Evolutionary conservation across 2,329 filamentous ascomycete species (phyloP).

Genomic region (Furcasterigmium furcatum): DNA sequence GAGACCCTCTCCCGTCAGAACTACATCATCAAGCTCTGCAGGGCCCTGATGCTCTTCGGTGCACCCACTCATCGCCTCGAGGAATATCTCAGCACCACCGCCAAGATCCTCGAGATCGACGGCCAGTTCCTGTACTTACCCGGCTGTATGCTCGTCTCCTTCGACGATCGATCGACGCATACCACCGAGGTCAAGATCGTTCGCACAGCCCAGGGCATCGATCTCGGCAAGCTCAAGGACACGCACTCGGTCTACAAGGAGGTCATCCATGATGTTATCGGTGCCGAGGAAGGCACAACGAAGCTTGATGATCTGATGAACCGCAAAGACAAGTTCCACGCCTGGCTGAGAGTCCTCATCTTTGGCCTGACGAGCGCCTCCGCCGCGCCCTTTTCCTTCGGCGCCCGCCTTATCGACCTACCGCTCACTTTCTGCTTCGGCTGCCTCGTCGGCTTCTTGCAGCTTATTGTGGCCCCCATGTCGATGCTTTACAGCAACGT

Average conservation of each 20-base stretch:
- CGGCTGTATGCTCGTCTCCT: slow-evolving; percentile 89
- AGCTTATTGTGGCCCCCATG: slow-evolving; percentile 65
- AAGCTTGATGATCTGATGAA: slow-evolving; percentile 52
- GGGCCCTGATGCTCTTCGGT: slow-evolving; percentile 81
- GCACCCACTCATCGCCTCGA: slow-evolving; percentile 88
- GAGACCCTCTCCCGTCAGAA: slow-evolving; percentile 73
- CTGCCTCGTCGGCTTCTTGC: slow-evolving; percentile 65
- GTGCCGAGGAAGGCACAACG: slow-evolving; percentile 53
- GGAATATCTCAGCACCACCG: slow-evolving; percentile 84
- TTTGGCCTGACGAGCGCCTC: slow-evolving; percentile 71
- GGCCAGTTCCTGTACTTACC: slow-evolving; percentile 87
- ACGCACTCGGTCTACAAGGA: slow-evolving; percentile 63
- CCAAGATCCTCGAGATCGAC: slow-evolving; percentile 79
- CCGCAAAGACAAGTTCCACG: slow-evolving; percentile 51
- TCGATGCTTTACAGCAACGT: slow-evolving; percentile 67
- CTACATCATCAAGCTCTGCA: slow-evolving; percentile 81
- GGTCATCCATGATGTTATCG: slow-evolving; percentile 57
- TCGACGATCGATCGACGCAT: slow-evolving; percentile 66
- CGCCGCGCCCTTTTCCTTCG: slow-evolving; percentile 74
- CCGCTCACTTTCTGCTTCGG: slow-evolving; percentile 70
- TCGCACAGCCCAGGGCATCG: slow-evolving; percentile 52
- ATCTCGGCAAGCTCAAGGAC: slow-evolving; percentile 59
- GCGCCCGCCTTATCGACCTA: slow-evolving; percentile 67
- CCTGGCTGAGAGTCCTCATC: slow-evolving; percentile 54
- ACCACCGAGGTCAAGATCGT: slow-evolving; percentile 67